These are phyloP conservation scores for Rhizopus arrhizus DNA, from an alignment of 371 early-diverging fungal genomes.

Conservation along the genomic window DNA sequence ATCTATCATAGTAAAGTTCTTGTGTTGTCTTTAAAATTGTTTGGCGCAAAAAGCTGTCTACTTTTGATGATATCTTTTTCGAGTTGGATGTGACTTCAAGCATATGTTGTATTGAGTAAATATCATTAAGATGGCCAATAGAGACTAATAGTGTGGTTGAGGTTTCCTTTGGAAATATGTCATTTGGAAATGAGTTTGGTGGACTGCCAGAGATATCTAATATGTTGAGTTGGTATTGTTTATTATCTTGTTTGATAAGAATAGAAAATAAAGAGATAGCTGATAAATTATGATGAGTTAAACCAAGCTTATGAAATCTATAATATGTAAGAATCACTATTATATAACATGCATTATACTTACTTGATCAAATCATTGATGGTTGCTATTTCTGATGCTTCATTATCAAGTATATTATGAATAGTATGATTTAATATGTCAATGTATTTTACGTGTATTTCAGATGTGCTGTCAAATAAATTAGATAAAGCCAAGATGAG, in stretches of 20 bases:
- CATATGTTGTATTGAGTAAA: background rate
- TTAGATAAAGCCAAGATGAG: background rate
- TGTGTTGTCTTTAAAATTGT: conserved; percentile 1
- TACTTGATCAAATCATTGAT: background rate
- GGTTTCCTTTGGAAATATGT: background rate
- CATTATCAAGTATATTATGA: background rate
- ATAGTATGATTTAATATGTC: background rate
- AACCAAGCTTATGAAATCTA: conserved; percentile 3
- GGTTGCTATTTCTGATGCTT: background rate
- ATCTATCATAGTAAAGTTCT: background rate
- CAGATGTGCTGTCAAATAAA: conserved; percentile 1
- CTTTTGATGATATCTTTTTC: too few relatives aligned
- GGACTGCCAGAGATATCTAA: background rate
- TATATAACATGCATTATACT: background rate
- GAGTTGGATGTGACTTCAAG: background rate
- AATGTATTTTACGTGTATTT: conserved; percentile 9
- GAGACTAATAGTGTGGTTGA: background rate
- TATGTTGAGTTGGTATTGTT: background rate
- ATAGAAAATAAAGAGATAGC: background rate
- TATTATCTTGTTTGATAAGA: background rate
- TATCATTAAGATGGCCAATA: background rate
- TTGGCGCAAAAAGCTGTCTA: conserved; percentile 1
- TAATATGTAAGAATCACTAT: background rate
- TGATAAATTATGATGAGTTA: background rate
- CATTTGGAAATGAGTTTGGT: too few relatives aligned